Evolutionary conservation across 176 grass and related monocot genomes (phyloP).

Genomic region (bread wheat (Triticum aestivum)): IWGSC_CS_RefSeq_v2.1 NC_057814.1:502663041-502663540

Average conservation of each 20-base stretch:
- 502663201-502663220: constrained; percentile 28
- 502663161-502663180: constrained; percentile 35
- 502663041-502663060: constrained; percentile 61
- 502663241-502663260: constrained; percentile 49
- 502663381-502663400: not conserved
- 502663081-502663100: constrained; percentile 53
- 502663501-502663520: too few species aligned
- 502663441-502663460: not conserved
- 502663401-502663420: not conserved
- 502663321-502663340: not conserved
- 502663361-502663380: not conserved
- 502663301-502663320: not conserved
- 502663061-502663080: constrained; percentile 57
- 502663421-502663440: not conserved
- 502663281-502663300: constrained; percentile 50
- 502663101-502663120: constrained; percentile 56
- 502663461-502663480: too few species aligned
- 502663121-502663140: constrained; percentile 25
- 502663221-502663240: constrained; percentile 27
- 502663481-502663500: too few species aligned
- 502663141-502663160: constrained; percentile 15
- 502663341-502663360: not conserved
- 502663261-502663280: constrained; percentile 52
- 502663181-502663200: constrained; percentile 51
- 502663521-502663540: too few species aligned